phyloP scores from a whole-genome alignment of 345 rosid species.

The Linum trigynum region DNA sequence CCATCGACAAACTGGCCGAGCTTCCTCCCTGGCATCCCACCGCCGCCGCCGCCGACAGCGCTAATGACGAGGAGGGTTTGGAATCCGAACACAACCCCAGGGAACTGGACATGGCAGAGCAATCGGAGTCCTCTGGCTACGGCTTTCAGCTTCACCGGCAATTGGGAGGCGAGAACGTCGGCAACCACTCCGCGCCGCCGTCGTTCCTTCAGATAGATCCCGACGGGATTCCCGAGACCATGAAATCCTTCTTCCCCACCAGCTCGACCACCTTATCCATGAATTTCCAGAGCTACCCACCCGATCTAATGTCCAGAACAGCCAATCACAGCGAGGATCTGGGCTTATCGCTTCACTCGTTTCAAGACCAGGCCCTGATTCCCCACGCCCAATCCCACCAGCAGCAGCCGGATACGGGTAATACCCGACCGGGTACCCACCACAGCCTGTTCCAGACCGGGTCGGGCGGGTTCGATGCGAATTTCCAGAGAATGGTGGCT shows the following conservation, averaged over 20 bases:
- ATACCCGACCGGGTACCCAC: background rate
- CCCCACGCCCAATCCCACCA: constrained; percentile 8
- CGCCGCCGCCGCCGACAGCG: background rate
- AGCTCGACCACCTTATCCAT: constrained; percentile 38
- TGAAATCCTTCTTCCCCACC: constrained; percentile 63
- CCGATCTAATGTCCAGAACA: constrained; percentile 41
- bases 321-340: constrained; percentile 43
- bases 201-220: constrained; percentile 24
- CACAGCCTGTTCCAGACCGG: constrained; percentile 20
- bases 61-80: constrained; percentile 8
- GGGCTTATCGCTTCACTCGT: constrained; percentile 55
- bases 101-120: constrained; percentile 31
- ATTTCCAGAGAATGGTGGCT: constrained; percentile 8
- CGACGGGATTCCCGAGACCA: constrained; percentile 33
- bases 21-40: constrained; percentile 35
- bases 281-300: constrained; percentile 50
- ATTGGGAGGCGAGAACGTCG: constrained; percentile 3
- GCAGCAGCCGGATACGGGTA: constrained; percentile 29
- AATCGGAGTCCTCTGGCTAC: constrained; percentile 34
- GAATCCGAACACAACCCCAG: constrained; percentile 18
- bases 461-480: constrained; percentile 10
- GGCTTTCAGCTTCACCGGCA: constrained; percentile 36
- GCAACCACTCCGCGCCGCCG: background rate
- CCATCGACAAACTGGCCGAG: constrained; percentile 64
- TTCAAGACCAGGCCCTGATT: constrained; percentile 25